Evolutionary conservation across 2,329 filamentous ascomycete species (phyloP).

Genomic region (Catunica adiposa): DNA sequence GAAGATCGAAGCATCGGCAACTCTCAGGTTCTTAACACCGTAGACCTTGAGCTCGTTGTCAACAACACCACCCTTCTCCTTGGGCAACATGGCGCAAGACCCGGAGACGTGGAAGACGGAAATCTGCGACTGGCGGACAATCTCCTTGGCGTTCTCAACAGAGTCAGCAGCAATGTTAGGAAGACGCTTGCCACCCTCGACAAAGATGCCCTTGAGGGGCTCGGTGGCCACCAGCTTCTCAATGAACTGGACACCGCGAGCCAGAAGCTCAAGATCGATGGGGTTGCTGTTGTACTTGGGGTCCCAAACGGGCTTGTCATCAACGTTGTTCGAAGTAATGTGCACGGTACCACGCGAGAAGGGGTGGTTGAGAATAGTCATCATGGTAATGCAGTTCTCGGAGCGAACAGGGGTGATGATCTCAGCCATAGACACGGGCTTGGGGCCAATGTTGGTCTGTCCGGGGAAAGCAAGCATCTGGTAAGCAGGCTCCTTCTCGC

Average conservation of each 20-base stretch:
- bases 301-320: conserved; percentile 33
- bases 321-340: conserved; percentile 29
- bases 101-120: conserved; percentile 32
- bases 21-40: conserved; percentile 27
- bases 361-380: conserved; percentile 42
- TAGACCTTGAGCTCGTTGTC: conserved; percentile 27
- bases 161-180: conserved; percentile 21
- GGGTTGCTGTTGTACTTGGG: conserved; percentile 38
- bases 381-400: conserved; percentile 32
- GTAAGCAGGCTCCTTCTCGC: conserved; percentile 20
- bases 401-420: conserved; percentile 20
- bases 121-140: conserved; percentile 22
- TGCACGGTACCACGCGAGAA: conserved; percentile 44
- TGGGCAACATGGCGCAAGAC: conserved; percentile 33
- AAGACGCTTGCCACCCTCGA: conserved; percentile 19
- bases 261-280: conserved; percentile 38
- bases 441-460: conserved; percentile 19
- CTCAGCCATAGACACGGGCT: conserved; percentile 17
- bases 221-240: conserved; percentile 23
- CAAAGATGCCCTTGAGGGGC: conserved; percentile 27
- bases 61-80: conserved; percentile 29
- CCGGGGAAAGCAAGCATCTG: conserved; percentile 22
- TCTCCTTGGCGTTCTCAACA: conserved; percentile 23
- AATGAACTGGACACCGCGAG: conserved; percentile 27
- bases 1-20: conserved; percentile 31